These are phyloP conservation scores for Starmerella sirachaensis DNA, from an alignment of 805 yeast species.

Conservation along the genomic window DNA sequence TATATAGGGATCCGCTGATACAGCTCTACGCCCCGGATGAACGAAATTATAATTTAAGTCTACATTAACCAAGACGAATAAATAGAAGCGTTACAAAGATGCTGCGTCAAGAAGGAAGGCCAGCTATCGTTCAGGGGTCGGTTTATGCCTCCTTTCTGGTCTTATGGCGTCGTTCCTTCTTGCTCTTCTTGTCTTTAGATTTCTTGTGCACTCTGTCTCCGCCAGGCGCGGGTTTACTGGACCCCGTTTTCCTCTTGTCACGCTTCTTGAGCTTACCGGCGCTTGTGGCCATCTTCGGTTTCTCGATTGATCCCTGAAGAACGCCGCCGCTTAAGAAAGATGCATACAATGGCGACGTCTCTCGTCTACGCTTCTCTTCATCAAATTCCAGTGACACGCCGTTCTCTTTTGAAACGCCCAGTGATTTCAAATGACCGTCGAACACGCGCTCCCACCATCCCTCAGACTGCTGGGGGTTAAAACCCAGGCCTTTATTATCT, in stretches of 20 bases:
- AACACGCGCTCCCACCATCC: slow-evolving; percentile 97
- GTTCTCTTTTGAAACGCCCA: slow-evolving; percentile 41
- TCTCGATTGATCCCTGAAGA: slow-evolving; percentile 50
- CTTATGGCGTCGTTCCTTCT: too few species aligned
- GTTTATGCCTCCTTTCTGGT: too few species aligned
- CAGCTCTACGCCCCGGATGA: too few species aligned
- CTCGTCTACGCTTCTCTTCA: slow-evolving; percentile 27
- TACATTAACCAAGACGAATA: too few species aligned
- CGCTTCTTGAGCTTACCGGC: too few species aligned
- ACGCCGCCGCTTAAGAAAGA: slow-evolving; percentile 86
- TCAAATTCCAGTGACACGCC: slow-evolving; percentile 44
- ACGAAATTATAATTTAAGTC: too few species aligned
- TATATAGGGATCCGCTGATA: too few species aligned
- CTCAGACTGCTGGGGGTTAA: slow-evolving; percentile 58
- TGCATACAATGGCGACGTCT: slow-evolving; percentile 59
- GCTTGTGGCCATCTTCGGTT: slow-evolving; percentile 2
- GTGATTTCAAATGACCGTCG: slow-evolving; percentile 76
- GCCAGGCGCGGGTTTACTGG: slow-evolving; percentile 2
- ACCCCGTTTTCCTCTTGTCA: background rate
- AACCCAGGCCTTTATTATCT: slow-evolving; percentile 85
- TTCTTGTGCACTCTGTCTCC: slow-evolving; percentile 12
- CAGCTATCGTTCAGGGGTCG: too few species aligned
- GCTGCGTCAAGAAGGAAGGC: too few species aligned
- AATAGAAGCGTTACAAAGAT: too few species aligned
- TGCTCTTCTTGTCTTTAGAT: slow-evolving; percentile 7